Evolutionary conservation across 257 asterid genomes (phyloP), one percentile per base, ranked within the genome.

Genomic region (Ilex asprella): DNA sequence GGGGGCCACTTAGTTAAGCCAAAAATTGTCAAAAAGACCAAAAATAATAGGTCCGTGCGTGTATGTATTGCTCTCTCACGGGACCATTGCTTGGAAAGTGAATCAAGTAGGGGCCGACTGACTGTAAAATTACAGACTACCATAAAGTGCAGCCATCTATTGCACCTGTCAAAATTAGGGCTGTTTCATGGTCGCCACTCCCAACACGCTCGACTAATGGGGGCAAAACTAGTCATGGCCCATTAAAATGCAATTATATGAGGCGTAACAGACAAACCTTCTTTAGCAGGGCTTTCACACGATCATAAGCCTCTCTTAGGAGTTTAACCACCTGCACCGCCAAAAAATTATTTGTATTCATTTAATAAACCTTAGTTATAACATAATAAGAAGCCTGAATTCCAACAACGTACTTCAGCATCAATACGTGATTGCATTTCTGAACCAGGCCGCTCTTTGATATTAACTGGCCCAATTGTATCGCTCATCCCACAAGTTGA

Each of bases 401-500:
- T 15, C 51, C 5, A 54, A 49, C 62, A 61, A 39, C 89, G 60
- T 85, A 89, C 99, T 75, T 92, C 99, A 44, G 97, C 93, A 76
- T 92, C 99, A 6, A 92, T 69, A 51, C 95, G 90, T 31, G 97
- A 92, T 69, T 89, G 95, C 94, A 89, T 80, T 72, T 92, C 97
- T 67, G 96, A 83, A 72, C 99, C 87, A 12, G 99, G 96, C 75
- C 91, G 81, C 76, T 89, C 97, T 76, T 78, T 89, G 39, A 92
- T 69, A 73, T 92, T 96, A 77, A 89, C 85, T 16, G 97, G 99
- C 73, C 99, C 99, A 55, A 92, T 86, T 70, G 78, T 87, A 58
- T 89, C 95, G 61, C 95, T 92, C 99, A 92, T 92, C 71, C 99
- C 97, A 81, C 96, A 92, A 52, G 73, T 41, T 12, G 96, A 80